These are phyloP conservation scores for Xylariaceae sp. DNA, from an alignment of 2,329 filamentous ascomycete species.

Conservation along the genomic window DNA sequence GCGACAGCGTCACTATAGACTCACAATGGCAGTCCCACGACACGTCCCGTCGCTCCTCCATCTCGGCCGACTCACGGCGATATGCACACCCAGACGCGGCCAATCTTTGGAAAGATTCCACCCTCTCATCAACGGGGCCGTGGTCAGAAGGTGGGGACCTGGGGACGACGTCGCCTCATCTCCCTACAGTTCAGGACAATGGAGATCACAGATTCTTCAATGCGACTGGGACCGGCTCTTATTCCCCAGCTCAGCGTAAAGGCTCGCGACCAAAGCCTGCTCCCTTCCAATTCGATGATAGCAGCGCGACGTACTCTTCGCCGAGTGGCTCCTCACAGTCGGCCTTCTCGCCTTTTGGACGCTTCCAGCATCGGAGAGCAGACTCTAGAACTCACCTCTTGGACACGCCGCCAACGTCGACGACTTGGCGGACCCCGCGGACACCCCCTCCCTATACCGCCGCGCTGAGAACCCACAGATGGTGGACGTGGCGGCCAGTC, in stretches of 20 bases:
- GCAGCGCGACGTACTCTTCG: not conserved
- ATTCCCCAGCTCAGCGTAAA: not conserved
- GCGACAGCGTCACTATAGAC: slow-evolving; percentile 10
- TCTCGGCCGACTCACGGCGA: too few relatives aligned
- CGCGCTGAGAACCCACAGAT: slow-evolving; percentile 8
- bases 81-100: not conserved
- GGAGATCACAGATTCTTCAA: too few relatives aligned
- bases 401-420: slow-evolving; percentile 10
- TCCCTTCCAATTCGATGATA: slow-evolving; percentile 13
- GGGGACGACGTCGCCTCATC: slow-evolving; percentile 4
- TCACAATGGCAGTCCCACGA: slow-evolving; percentile 8
- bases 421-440: slow-evolving; percentile 15
- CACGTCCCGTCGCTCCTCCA: not conserved
- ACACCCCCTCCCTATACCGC: slow-evolving; percentile 16
- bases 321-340: slow-evolving; percentile 5
- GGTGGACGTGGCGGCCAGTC: slow-evolving; percentile 33
- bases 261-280: slow-evolving; percentile 10
- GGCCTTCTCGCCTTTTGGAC: slow-evolving; percentile 10
- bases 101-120: slow-evolving; percentile 3
- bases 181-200: not conserved
- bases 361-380: slow-evolving; percentile 11
- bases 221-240: too few relatives aligned
- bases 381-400: slow-evolving; percentile 15
- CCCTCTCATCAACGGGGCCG: not conserved
- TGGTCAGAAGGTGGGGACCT: slow-evolving; percentile 8